These are phyloP conservation scores for Ophiostoma novo-ulmi DNA, from an alignment of 2,329 filamentous ascomycete genomes.

Conservation along the genomic window DNA sequence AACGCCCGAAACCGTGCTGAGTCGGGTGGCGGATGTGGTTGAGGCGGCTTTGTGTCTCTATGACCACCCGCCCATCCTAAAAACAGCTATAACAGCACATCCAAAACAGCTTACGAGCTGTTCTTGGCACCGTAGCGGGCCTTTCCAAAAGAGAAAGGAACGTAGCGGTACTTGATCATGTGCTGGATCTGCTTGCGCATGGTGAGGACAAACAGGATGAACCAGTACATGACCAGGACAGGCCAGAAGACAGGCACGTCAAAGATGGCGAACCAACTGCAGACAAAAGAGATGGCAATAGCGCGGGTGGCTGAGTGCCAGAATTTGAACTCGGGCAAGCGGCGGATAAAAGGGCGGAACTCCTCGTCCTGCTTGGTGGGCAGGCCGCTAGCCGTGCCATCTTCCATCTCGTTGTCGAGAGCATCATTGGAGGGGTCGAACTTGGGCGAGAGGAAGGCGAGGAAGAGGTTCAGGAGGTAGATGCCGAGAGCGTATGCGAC, in stretches of 20 bases:
- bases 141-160: constrained; percentile 90
- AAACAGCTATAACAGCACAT: neutral
- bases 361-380: constrained; percentile 96
- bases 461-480: constrained; percentile 97
- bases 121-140: constrained; percentile 65
- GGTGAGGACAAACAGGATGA: constrained; percentile 91
- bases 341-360: constrained; percentile 93
- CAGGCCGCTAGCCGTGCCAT: constrained; percentile 73
- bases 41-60: neutral
- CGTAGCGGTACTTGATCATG: constrained; percentile 99
- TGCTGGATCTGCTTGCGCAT: constrained; percentile 99
- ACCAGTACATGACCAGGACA: constrained; percentile 95
- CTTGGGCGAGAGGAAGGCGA: constrained; percentile 96
- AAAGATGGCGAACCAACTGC: constrained; percentile 91
- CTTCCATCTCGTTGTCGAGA: constrained; percentile 92
- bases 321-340: constrained; percentile 98
- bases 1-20: neutral
- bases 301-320: constrained; percentile 95
- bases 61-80: neutral
- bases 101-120: constrained; percentile 35
- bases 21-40: neutral
- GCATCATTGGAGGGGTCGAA: constrained; percentile 94
- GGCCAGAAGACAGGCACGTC: constrained; percentile 99
- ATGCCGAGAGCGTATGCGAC: constrained; percentile 97
- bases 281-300: constrained; percentile 73